Evolutionary conservation across 768 basidiomycete species (phyloP).

Genomic region (Auricularia heimuer): DNA sequence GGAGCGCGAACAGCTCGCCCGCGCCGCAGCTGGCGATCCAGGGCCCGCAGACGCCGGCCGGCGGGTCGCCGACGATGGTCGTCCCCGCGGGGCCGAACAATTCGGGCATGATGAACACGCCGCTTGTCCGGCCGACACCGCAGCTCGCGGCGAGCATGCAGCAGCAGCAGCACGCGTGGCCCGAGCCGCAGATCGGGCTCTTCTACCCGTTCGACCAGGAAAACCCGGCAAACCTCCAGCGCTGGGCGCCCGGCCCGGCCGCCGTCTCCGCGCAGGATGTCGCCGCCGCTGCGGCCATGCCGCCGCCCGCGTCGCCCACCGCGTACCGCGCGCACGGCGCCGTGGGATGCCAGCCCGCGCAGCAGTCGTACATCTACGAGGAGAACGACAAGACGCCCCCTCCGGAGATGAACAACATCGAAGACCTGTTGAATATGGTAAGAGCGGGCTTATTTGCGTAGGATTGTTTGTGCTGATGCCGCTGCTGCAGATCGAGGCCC

Average conservation of each 20-base stretch:
- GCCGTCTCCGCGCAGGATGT: slow-evolving; percentile 1
- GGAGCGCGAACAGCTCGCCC: slow-evolving; percentile 5
- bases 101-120: slow-evolving; percentile 2
- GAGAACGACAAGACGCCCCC: slow-evolving; percentile 36
- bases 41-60: slow-evolving; percentile 17
- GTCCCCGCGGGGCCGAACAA: slow-evolving; percentile 4
- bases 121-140: neutral
- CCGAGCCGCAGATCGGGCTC: slow-evolving; percentile 27
- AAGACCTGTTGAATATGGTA: neutral
- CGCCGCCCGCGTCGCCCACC: slow-evolving; percentile 46
- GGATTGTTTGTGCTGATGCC: neutral
- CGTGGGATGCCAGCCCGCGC: slow-evolving; percentile 44
- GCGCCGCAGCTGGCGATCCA: slow-evolving; percentile 30
- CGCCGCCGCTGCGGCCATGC: slow-evolving; percentile 2
- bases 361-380: slow-evolving; percentile 61
- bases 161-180: neutral
- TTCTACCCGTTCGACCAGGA: slow-evolving; percentile 79
- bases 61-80: slow-evolving; percentile 5
- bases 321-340: slow-evolving; percentile 46
- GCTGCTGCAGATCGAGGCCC: neutral
- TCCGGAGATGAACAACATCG: neutral
- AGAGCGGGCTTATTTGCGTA: neutral
- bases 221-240: slow-evolving; percentile 18
- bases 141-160: neutral
- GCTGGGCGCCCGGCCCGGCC: slow-evolving; percentile 2